Evolutionary conservation across 2,329 filamentous ascomycete species (phyloP).

Genomic region (Aspergillus melleus): DNA sequence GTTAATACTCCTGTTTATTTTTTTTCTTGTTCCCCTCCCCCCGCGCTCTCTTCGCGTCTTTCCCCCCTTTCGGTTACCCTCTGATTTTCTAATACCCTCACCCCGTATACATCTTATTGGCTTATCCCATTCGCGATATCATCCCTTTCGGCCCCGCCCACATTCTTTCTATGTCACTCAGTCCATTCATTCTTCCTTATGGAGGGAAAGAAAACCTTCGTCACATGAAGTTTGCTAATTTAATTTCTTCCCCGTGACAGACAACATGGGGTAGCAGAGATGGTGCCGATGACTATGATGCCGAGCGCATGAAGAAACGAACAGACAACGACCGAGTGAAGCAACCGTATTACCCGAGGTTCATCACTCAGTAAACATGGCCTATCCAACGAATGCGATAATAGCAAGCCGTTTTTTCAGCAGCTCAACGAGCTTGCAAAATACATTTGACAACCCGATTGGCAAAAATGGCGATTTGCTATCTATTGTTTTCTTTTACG

Average conservation of each 20-base stretch:
- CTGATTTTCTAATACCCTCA: not conserved
- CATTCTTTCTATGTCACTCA: not conserved
- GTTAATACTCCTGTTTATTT: not conserved
- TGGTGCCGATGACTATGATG: slow-evolving; percentile 83
- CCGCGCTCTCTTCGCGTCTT: not conserved
- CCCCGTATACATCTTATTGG: not conserved
- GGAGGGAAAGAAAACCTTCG: not conserved
- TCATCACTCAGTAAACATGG: slow-evolving; percentile 28
- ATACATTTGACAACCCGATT: not conserved
- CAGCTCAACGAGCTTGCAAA: not conserved
- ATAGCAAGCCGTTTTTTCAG: not conserved
- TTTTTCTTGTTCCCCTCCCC: not conserved
- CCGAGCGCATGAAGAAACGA: slow-evolving; percentile 61
- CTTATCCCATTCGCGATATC: not conserved
- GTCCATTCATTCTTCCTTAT: not conserved
- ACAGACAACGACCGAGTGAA: slow-evolving; percentile 38
- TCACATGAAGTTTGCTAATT: not conserved
- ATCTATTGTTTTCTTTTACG: slow-evolving; percentile 10
- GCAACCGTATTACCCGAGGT: slow-evolving; percentile 32
- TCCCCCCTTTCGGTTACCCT: not conserved
- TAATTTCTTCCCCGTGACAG: slow-evolving; percentile 48
- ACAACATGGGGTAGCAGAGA: slow-evolving; percentile 95
- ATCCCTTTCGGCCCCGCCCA: not conserved
- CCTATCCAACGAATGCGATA: not conserved
- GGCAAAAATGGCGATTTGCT: not conserved